These are phyloP conservation scores for Aspergillus sojae DNA, from an alignment of 2,329 filamentous ascomycete species.

Conservation along the genomic window DNA sequence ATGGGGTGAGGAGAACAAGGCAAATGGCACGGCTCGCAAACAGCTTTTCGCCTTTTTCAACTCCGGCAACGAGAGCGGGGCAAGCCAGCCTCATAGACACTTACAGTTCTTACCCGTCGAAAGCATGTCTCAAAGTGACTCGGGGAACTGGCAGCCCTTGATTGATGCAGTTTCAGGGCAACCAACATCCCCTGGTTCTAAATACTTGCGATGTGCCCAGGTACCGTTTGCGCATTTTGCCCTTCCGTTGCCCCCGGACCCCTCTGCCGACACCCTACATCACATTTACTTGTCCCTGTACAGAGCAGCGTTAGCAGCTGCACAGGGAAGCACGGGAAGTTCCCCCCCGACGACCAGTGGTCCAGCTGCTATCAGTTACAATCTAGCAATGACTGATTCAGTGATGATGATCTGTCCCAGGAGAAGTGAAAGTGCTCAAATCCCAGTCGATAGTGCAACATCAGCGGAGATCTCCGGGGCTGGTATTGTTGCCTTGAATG, in stretches of 20 bases:
- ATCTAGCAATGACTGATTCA: conserved; percentile 58
- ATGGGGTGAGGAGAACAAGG: conserved; percentile 34
- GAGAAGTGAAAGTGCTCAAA: conserved; percentile 46
- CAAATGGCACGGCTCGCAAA: conserved; percentile 12
- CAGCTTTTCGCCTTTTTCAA: conserved; percentile 54
- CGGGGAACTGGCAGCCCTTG: conserved; percentile 51
- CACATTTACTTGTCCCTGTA: conserved; percentile 47
- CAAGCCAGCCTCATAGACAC: conserved; percentile 52
- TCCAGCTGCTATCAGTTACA: conserved; percentile 57
- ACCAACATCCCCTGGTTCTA: conserved; percentile 15
- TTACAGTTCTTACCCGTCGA: conserved; percentile 52
- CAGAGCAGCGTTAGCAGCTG: conserved; percentile 38
- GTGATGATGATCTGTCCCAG: conserved; percentile 59
- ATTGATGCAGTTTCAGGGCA: conserved; percentile 41
- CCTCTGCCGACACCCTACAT: conserved; percentile 41
- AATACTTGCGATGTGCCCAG: conserved; percentile 29
- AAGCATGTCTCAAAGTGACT: conserved; percentile 42
- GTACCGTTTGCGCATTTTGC: conserved; percentile 57
- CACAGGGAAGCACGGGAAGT: conserved; percentile 24
- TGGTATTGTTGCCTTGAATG: conserved; percentile 56
- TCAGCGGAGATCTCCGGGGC: conserved; percentile 32
- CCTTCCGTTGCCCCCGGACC: conserved; percentile 42
- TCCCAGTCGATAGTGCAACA: conserved; percentile 42
- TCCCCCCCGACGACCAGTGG: conserved; percentile 30
- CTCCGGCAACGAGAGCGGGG: conserved; percentile 51